Evolutionary conservation across 2,329 filamentous ascomycete species (phyloP).

Genomic region (Trichoderma koningiopsis): DNA sequence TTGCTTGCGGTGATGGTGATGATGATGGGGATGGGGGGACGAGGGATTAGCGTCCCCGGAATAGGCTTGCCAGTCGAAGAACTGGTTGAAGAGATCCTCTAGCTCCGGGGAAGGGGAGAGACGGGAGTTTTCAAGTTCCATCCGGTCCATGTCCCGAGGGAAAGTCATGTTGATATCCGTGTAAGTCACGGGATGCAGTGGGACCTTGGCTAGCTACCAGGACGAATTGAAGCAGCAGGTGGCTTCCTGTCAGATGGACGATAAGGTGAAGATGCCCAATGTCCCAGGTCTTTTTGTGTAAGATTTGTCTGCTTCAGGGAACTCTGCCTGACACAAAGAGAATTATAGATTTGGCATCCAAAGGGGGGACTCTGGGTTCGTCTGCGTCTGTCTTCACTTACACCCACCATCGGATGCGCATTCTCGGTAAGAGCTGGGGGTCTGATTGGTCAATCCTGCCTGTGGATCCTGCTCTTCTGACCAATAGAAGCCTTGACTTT

Average conservation of each 20-base stretch:
- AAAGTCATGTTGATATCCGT: constrained; percentile 45
- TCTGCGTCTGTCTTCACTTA: constrained; percentile 37
- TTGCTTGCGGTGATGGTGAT: constrained; percentile 35
- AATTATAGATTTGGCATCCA: constrained; percentile 45
- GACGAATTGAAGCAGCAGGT: constrained; percentile 43
- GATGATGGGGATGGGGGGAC: constrained; percentile 23
- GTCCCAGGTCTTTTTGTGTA: constrained; percentile 43
- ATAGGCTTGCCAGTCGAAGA: constrained; percentile 45
- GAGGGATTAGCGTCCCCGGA: constrained; percentile 37
- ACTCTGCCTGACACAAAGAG: constrained; percentile 41
- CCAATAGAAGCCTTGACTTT: constrained; percentile 38
- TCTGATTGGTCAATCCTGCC: constrained; percentile 35
- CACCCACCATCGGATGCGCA: constrained; percentile 41
- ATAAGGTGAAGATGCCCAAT: constrained; percentile 46
- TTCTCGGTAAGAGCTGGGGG: constrained; percentile 37
- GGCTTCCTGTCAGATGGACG: constrained; percentile 41
- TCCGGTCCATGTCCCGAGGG: constrained; percentile 40
- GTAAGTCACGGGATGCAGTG: constrained; percentile 48
- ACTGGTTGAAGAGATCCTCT: constrained; percentile 40
- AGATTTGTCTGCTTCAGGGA: constrained; percentile 44
- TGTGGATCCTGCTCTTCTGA: constrained; percentile 26
- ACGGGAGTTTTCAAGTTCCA: constrained; percentile 42
- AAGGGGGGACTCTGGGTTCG: constrained; percentile 38
- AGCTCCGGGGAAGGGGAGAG: constrained; percentile 43
- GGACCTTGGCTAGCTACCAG: constrained; percentile 43